phyloP scores from a whole-genome alignment of 2,329 filamentous ascomycete species.

The Juglanconis oblonga region DNA sequence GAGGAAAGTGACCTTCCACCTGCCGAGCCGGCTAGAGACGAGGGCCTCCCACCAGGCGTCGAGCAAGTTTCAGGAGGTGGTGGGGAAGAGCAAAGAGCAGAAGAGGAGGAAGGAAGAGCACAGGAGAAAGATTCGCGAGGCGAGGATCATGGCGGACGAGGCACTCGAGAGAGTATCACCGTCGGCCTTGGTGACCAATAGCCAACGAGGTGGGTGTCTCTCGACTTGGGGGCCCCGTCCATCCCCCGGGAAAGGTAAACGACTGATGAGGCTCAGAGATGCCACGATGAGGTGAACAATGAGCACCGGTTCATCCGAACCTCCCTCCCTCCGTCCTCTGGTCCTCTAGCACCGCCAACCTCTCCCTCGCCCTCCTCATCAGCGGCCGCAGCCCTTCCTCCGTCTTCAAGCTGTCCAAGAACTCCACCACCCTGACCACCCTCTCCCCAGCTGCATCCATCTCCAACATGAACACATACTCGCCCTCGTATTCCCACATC shows the following conservation, averaged over 20 bases:
- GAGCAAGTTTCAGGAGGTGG: background rate
- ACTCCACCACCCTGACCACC: constrained; percentile 9
- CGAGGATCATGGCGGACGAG: background rate
- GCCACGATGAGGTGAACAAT: background rate
- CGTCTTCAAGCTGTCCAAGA: constrained; percentile 14
- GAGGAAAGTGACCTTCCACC: background rate
- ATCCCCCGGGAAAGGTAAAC: background rate
- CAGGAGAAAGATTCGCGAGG: background rate
- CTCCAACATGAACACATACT: constrained; percentile 15
- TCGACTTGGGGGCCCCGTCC: background rate
- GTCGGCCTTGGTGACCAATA: background rate
- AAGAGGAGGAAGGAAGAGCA: background rate
- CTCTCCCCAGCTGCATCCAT: constrained; percentile 15
- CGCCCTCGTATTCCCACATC: constrained; percentile 9
- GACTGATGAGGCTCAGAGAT: background rate
- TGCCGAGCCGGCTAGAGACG: background rate
- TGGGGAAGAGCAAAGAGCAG: background rate
- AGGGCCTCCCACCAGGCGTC: background rate
- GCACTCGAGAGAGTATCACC: background rate
- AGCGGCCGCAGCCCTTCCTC: background rate
- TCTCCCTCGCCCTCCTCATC: constrained; percentile 6
- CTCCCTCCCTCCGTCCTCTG: background rate
- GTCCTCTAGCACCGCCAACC: background rate
- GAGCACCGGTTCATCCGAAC: background rate
- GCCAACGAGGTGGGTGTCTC: background rate